A percentile compares a stretch with the other conserved stretches of the same genome.
These are phyloP conservation scores for Drechslerella stenobrocha DNA, from an alignment of 2,329 filamentous ascomycete genomes.

Conservation along the genomic window DNA sequence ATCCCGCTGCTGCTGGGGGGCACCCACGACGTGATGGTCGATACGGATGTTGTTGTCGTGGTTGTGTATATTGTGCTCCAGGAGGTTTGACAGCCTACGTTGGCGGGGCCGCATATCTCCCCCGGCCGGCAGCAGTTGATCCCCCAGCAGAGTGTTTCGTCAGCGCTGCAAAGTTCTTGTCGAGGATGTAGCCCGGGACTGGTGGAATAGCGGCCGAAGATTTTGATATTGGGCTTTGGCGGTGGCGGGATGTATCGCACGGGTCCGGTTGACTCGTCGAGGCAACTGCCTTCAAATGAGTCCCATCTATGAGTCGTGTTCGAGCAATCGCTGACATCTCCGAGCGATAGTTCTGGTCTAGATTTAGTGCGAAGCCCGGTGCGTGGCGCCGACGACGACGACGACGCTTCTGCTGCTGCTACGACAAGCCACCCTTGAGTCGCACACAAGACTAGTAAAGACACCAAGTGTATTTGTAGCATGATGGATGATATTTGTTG, in stretches of 20 bases:
- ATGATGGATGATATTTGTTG: neutral
- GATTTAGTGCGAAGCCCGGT: neutral
- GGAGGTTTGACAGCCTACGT: constrained; percentile 31
- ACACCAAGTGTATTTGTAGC: neutral
- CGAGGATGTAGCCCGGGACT: constrained; percentile 21
- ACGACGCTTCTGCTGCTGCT: neutral
- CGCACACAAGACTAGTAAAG: neutral
- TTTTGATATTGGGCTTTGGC: neutral
- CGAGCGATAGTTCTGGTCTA: neutral
- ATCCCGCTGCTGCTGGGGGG: constrained; percentile 14
- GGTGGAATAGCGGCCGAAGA: constrained; percentile 5
- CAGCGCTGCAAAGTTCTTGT: constrained; percentile 15
- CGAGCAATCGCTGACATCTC: constrained; percentile 17
- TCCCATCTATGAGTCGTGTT: constrained; percentile 43
- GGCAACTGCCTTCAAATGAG: constrained; percentile 23
- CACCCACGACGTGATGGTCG: constrained; percentile 36
- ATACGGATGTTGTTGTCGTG: constrained; percentile 24
- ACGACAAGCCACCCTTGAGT: neutral
- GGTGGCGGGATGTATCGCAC: constrained; percentile 1
- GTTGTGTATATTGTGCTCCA: constrained; percentile 48
- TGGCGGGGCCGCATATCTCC: constrained; percentile 30
- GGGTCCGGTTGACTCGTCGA: constrained; percentile 21
- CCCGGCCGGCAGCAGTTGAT: constrained; percentile 35
- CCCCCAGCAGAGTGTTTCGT: constrained; percentile 34
- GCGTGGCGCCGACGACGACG: neutral